Evolutionary conservation across 2,329 filamentous ascomycete genomes (phyloP).

Genomic region (Cladorrhinum sp.): DNA sequence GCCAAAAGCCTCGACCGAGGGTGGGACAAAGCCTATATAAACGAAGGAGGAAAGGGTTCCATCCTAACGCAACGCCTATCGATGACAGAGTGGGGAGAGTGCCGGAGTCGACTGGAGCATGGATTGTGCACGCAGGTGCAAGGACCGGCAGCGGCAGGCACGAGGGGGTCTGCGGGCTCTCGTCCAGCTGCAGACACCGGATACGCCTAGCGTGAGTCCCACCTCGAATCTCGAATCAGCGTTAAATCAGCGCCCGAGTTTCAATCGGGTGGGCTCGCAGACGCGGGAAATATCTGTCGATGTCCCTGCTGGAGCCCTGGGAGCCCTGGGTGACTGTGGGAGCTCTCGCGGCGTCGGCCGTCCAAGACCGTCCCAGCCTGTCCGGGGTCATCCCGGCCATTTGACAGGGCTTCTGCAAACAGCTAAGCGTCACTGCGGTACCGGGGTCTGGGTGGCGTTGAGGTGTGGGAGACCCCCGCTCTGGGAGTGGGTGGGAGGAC

Average conservation of each 20-base stretch:
- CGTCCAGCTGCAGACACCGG: constrained; percentile 1
- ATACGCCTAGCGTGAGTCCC: constrained; percentile 12
- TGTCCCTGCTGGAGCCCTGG: background rate
- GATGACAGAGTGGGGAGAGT: constrained; percentile 17
- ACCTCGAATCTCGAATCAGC: constrained; percentile 1
- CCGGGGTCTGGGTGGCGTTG: constrained; percentile 15
- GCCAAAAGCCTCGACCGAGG: constrained; percentile 8
- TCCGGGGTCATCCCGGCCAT: constrained; percentile 13
- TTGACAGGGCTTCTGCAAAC: constrained; percentile 10
- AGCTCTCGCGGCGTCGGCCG: constrained; percentile 7
- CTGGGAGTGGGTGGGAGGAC: background rate
- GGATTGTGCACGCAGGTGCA: background rate
- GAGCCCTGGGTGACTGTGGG: background rate
- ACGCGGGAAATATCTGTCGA: constrained; percentile 9
- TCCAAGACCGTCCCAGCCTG: background rate
- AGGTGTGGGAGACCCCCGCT: constrained; percentile 15
- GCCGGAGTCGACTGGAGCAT: background rate
- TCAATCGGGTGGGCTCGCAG: constrained; percentile 12
- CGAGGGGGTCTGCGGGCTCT: background rate
- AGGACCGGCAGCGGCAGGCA: background rate
- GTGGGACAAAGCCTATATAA: constrained; percentile 24
- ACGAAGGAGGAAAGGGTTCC: constrained; percentile 6
- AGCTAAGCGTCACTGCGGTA: constrained; percentile 11
- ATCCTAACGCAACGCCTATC: constrained; percentile 11
- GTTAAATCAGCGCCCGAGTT: constrained; percentile 8